Evolutionary conservation across 805 yeast genomes (phyloP).

Genomic region (Ogataea wickerhamii): DNA sequence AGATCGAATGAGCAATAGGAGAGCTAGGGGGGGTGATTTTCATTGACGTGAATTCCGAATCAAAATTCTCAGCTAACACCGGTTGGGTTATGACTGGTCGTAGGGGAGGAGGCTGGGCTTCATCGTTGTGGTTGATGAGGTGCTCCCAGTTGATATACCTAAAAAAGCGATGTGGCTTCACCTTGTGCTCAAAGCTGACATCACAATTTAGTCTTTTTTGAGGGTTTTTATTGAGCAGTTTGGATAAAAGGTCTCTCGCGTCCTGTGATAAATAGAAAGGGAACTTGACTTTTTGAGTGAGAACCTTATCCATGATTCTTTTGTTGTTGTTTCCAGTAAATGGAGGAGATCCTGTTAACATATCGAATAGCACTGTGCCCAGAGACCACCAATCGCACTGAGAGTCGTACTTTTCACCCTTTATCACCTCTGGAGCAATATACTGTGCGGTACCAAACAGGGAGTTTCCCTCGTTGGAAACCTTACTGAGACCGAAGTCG

Average conservation of each 20-base stretch:
- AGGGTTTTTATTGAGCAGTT: slow-evolving; percentile 68
- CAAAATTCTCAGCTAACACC: slow-evolving; percentile 79
- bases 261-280: slow-evolving; percentile 78
- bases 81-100: slow-evolving; percentile 82
- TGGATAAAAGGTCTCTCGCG: slow-evolving; percentile 69
- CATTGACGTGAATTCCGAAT: slow-evolving; percentile 72
- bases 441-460: slow-evolving; percentile 78
- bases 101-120: slow-evolving; percentile 73
- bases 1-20: slow-evolving; percentile 27
- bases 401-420: slow-evolving; percentile 72
- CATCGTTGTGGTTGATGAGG: slow-evolving; percentile 46
- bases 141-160: slow-evolving; percentile 69
- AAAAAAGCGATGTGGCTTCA: slow-evolving; percentile 70
- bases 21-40: slow-evolving; percentile 42
- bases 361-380: slow-evolving; percentile 76
- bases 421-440: slow-evolving; percentile 86
- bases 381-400: slow-evolving; percentile 91
- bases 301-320: slow-evolving; percentile 70
- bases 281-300: slow-evolving; percentile 57
- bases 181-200: slow-evolving; percentile 43
- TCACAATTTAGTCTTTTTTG: slow-evolving; percentile 59
- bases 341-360: slow-evolving; percentile 84
- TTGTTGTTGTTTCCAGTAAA: slow-evolving; percentile 81
- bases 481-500: slow-evolving; percentile 77
- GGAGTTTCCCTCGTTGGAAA: slow-evolving; percentile 44